Conservation (phyloP, 305 asterid genomes). For the Caryopteris hybrid region DNA sequence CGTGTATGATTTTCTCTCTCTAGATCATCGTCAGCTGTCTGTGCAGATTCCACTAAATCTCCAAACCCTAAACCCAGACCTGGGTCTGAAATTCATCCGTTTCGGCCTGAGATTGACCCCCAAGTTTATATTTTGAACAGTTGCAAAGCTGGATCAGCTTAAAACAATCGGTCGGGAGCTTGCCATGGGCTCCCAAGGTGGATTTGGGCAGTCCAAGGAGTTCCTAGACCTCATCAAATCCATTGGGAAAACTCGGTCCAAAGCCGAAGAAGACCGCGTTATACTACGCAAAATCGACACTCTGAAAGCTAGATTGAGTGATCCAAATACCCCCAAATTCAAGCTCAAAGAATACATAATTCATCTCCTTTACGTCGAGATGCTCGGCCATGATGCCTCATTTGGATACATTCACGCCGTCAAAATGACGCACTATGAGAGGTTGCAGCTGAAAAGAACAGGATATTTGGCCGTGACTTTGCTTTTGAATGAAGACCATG, state of each 20-base stretch:
- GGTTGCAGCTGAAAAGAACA: constrained; percentile 53
- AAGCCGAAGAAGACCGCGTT: constrained; percentile 81
- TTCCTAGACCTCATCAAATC: constrained; percentile 77
- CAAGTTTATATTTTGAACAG: neutral
- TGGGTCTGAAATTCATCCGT: constrained; percentile 12
- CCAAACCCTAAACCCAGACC: constrained; percentile 21
- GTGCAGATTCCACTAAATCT: constrained; percentile 14
- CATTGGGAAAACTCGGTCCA: constrained; percentile 86
- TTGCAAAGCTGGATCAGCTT: constrained; percentile 68
- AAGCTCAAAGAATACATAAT: constrained; percentile 76
- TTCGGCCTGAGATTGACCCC: constrained; percentile 17
- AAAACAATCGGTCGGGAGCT: constrained; percentile 86
- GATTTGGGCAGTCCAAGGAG: constrained; percentile 76
- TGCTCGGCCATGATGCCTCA: constrained; percentile 88
- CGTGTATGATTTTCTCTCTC: constrained; percentile 4
- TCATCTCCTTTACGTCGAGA: constrained; percentile 66
- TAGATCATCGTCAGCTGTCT: constrained; percentile 19
- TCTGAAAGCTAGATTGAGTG: constrained; percentile 50
- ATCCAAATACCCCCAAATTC: constrained; percentile 71
- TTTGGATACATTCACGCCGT: constrained; percentile 88
- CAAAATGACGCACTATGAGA: constrained; percentile 85
- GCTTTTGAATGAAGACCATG: constrained; percentile 77
- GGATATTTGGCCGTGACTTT: constrained; percentile 79
- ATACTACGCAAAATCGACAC: constrained; percentile 63
- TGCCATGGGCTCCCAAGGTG: constrained; percentile 87